phyloP scores from a whole-genome alignment of 2,329 filamentous ascomycete species.

The Hypoxylon sp. region DNA sequence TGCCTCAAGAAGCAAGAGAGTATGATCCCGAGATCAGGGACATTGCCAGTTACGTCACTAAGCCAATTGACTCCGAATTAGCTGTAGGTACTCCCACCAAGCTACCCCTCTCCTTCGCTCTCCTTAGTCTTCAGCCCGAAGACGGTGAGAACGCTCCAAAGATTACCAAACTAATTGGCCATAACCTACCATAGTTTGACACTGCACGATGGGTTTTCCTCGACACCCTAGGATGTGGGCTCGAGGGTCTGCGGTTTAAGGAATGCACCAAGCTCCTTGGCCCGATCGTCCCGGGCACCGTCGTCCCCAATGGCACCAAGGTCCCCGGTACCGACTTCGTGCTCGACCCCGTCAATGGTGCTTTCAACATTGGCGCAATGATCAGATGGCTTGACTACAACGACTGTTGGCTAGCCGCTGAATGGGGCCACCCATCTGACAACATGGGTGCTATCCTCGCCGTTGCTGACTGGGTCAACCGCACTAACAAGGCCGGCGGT shows the following conservation, averaged over 20 bases:
- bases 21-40: constrained; percentile 96
- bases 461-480: constrained; percentile 96
- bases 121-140: constrained; percentile 30
- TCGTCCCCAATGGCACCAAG: constrained; percentile 90
- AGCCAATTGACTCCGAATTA: constrained; percentile 88
- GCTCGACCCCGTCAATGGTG: constrained; percentile 93
- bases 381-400: constrained; percentile 99
- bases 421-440: constrained; percentile 99
- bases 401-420: constrained; percentile 98
- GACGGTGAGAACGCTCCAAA: constrained; percentile 2
- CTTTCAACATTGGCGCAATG: constrained; percentile 99
- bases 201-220: constrained; percentile 97
- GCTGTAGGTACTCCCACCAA: constrained; percentile 73
- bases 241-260: constrained; percentile 94
- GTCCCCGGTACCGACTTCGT: constrained; percentile 94
- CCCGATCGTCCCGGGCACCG: constrained; percentile 88
- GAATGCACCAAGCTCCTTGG: constrained; percentile 96
- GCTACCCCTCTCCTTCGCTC: constrained; percentile 3
- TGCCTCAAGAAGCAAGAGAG: constrained; percentile 65
- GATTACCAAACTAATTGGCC: constrained; percentile 47
- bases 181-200: constrained; percentile 73
- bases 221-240: constrained; percentile 95
- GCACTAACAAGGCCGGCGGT: constrained; percentile 80
- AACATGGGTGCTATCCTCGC: constrained; percentile 97
- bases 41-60: constrained; percentile 94